Evolutionary conservation across 1,139 yeast genomes (phyloP).

Genomic region (Geotrichum cucujoidarum): DNA sequence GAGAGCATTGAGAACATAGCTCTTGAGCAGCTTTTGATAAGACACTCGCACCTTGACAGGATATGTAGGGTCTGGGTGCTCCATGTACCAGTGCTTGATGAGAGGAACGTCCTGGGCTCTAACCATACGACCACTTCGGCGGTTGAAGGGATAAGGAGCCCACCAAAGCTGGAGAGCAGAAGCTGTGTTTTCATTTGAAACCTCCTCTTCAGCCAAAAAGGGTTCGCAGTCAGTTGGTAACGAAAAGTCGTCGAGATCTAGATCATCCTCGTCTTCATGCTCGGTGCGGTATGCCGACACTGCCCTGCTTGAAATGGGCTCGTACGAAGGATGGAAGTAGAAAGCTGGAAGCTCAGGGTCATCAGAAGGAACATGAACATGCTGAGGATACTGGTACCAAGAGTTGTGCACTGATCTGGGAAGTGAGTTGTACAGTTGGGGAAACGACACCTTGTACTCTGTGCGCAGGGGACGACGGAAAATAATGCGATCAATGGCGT

Average conservation of each 20-base stretch:
- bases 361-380: slow-evolving; percentile 45
- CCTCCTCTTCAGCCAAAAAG: slow-evolving; percentile 43
- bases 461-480: slow-evolving; percentile 71
- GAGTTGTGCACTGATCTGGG: slow-evolving; percentile 60
- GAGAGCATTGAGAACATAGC: slow-evolving; percentile 65
- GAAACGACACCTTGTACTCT: slow-evolving; percentile 82
- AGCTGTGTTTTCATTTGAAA: slow-evolving; percentile 48
- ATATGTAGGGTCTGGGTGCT: slow-evolving; percentile 48
- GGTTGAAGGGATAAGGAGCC: slow-evolving; percentile 84
- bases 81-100: slow-evolving; percentile 74
- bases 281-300: slow-evolving; percentile 25
- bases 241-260: slow-evolving; percentile 32
- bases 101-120: slow-evolving; percentile 90
- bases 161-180: slow-evolving; percentile 63
- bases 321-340: slow-evolving; percentile 48
- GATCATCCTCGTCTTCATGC: slow-evolving; percentile 34
- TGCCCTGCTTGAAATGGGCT: slow-evolving; percentile 51
- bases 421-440: slow-evolving; percentile 74
- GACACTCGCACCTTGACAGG: slow-evolving; percentile 80
- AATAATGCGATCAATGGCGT: slow-evolving; percentile 79
- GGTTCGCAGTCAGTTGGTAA: slow-evolving; percentile 46
- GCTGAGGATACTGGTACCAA: slow-evolving; percentile 59
- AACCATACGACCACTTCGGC: slow-evolving; percentile 61
- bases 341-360: slow-evolving; percentile 56
- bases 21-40: slow-evolving; percentile 78